Base-by-base conservation (phyloP, 2,329 filamentous ascomycete genomes). In the Colletotrichum tanaceti region DNA sequence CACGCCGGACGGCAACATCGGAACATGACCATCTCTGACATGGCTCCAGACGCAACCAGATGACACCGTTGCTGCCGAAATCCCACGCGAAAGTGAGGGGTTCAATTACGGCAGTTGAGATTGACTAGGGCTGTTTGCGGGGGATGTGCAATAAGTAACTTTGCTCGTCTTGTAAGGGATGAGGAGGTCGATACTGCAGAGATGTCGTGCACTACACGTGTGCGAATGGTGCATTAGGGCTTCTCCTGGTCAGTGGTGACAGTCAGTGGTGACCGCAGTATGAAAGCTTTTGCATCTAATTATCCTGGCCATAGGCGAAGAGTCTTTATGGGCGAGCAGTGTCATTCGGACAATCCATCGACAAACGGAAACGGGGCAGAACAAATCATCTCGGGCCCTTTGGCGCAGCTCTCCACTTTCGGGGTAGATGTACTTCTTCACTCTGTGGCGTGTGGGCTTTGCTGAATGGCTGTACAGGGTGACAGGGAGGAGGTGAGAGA, bases 51-150 rank as follows among this genome's bases (percentile, higher is more conserved):
- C 49, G 11, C 5, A 38, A 4, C 9, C 49, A 1, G 7, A 20
- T 35, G 10, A 0, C n/a, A 11, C 9, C 9, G 28, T 14, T 7
- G 11, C 18, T 53, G 18, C 24, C 16, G 38, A 18, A 13, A 55
- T 39, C 22, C 53, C 38, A 63, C 50, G 32, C 58, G 57, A 67
- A 46, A 70, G 7, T 39, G 58, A 58, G 41, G 67, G 67, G 67
- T 54, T 54, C 24, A 10, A 20, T 18, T 47, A 44, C 62, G 65
- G 65, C 61, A 68, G 55, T 68, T 60, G 62, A 55, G 49, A 59
- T 60, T 20, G 47, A 54, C 35, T 32, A 41, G 38, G 13, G 18
- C n/a, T 10, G 13, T 22, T 35, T 16, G 14, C 32, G 52, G 14
- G 28, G n/a, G 13, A 7, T 24, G 43, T 55, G 61, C 13, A 58